phyloP scores from a whole-genome alignment of 768 basidiomycete species.

The Tricholoma furcatifolium region DNA sequence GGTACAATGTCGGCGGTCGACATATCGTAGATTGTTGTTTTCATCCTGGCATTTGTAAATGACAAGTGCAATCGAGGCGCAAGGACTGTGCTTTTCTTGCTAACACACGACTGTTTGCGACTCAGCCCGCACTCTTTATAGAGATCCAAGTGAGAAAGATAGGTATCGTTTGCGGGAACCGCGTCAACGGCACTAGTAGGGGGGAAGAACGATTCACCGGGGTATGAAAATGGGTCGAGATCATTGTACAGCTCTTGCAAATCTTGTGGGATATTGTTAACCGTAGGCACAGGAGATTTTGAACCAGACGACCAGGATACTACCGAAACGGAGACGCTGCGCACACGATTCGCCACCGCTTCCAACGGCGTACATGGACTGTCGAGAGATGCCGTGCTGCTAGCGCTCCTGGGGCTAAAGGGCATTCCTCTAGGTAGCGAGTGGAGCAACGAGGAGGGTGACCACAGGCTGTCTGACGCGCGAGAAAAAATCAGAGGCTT shows the following conservation, averaged over 20 bases:
- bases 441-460: slow-evolving; percentile 18
- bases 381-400: slow-evolving; percentile 13
- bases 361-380: slow-evolving; percentile 21
- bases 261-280: slow-evolving; percentile 14
- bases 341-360: slow-evolving; percentile 24
- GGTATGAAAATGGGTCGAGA: slow-evolving; percentile 19
- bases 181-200: not conserved
- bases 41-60: slow-evolving; percentile 5
- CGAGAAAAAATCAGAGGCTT: slow-evolving; percentile 20
- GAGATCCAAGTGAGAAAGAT: slow-evolving; percentile 14
- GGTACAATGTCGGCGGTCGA: slow-evolving; percentile 11
- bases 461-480: slow-evolving; percentile 7
- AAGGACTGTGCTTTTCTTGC: slow-evolving; percentile 8
- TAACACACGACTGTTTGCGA: slow-evolving; percentile 3
- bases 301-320: slow-evolving; percentile 8
- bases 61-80: slow-evolving; percentile 1
- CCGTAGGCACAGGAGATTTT: slow-evolving; percentile 4
- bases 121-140: slow-evolving; percentile 4
- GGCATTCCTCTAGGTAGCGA: slow-evolving; percentile 16
- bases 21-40: slow-evolving; percentile 20
- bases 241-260: slow-evolving; percentile 18
- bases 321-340: slow-evolving; percentile 18
- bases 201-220: slow-evolving; percentile 17
- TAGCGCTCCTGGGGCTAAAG: slow-evolving; percentile 18
- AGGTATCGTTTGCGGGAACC: not conserved